Evolutionary conservation across 495 filamentous ascomycete genomes (phyloP).

Genomic region (Podospora bellae-mahoneyi): DNA sequence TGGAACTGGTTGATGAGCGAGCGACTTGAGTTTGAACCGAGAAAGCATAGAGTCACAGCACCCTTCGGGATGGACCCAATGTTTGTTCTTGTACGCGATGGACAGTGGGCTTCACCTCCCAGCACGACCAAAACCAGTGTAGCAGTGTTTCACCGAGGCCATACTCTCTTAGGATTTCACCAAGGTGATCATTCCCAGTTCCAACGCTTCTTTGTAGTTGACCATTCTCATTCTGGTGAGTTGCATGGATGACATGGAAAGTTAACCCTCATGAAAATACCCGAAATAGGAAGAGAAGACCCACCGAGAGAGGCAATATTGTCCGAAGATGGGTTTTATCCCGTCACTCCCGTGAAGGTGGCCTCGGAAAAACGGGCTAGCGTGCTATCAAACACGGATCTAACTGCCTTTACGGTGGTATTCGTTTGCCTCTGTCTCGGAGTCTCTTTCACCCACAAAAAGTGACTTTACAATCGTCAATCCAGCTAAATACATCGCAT

Average conservation of each 20-base stretch:
- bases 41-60: neutral
- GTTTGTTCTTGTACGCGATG: neutral
- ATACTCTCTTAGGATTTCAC: neutral
- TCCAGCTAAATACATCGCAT: too few relatives aligned
- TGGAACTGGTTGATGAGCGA: neutral
- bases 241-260: neutral
- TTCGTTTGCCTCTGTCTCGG: too few relatives aligned
- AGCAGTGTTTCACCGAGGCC: neutral
- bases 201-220: neutral
- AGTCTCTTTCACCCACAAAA: too few relatives aligned
- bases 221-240: neutral
- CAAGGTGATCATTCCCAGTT: neutral
- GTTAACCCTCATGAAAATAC: neutral
- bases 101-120: neutral
- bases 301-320: neutral
- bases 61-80: neutral
- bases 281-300: neutral
- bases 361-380: too few relatives aligned
- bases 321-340: neutral
- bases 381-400: too few relatives aligned
- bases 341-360: too few relatives aligned
- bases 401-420: too few relatives aligned
- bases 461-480: too few relatives aligned
- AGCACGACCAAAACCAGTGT: neutral
- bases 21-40: neutral